phyloP scores from a whole-genome alignment of 495 filamentous ascomycete genomes.

The Penicillium herquei region DNA sequence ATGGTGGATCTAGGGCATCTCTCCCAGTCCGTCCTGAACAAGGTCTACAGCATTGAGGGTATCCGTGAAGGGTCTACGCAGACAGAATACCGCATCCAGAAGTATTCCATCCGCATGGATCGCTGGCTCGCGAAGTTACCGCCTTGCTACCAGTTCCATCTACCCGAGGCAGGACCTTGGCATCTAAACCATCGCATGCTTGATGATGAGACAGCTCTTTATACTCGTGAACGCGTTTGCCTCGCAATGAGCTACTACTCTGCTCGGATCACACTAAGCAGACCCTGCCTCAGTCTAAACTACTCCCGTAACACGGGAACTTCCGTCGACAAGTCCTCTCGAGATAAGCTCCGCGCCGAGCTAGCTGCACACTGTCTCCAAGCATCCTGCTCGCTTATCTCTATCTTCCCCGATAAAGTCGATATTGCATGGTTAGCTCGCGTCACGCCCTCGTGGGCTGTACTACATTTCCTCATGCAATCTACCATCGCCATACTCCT shows the following conservation, averaged over 20 bases:
- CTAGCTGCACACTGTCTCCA: slow-evolving; percentile 54
- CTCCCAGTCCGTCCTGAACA: slow-evolving; percentile 49
- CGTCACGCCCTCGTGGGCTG: slow-evolving; percentile 58
- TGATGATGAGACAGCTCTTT: slow-evolving; percentile 15
- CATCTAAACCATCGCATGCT: slow-evolving; percentile 13
- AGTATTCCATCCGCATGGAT: slow-evolving; percentile 43
- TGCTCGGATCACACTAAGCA: slow-evolving; percentile 53
- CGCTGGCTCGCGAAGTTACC: slow-evolving; percentile 53
- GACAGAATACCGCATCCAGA: slow-evolving; percentile 51
- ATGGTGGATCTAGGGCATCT: slow-evolving; percentile 48
- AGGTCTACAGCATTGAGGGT: slow-evolving; percentile 56
- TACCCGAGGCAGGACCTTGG: slow-evolving; percentile 19
- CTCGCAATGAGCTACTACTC: slow-evolving; percentile 57
- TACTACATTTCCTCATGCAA: slow-evolving; percentile 63
- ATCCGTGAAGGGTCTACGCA: slow-evolving; percentile 47
- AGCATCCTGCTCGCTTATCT: slow-evolving; percentile 52
- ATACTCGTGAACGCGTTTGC: slow-evolving; percentile 29
- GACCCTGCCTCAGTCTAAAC: slow-evolving; percentile 51
- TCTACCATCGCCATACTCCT: slow-evolving; percentile 57
- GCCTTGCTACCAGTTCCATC: slow-evolving; percentile 42
- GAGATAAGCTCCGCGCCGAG: slow-evolving; percentile 46
- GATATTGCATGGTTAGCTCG: slow-evolving; percentile 44
- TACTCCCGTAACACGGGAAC: neutral
- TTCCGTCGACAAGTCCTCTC: slow-evolving; percentile 26
- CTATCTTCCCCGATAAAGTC: slow-evolving; percentile 44